These are phyloP conservation scores for Beta vulgaris DNA, from an alignment of 148 eudicot species.

Conservation along the genomic window DNA sequence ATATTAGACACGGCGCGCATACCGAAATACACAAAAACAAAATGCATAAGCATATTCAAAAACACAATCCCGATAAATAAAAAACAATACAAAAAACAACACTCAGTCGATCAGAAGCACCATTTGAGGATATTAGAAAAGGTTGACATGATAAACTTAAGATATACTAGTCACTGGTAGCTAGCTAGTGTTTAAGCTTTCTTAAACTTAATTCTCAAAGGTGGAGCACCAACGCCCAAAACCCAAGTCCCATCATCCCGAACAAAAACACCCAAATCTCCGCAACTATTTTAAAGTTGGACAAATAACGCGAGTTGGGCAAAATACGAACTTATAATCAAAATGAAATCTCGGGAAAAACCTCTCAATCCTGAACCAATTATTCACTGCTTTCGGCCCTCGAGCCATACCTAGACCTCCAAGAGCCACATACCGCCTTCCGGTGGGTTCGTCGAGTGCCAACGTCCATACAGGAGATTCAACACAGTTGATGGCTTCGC, in stretches of 20 bases:
- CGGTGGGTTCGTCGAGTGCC: background rate
- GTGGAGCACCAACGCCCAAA: constrained; percentile 38
- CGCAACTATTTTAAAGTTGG: constrained; percentile 39
- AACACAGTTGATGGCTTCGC: background rate
- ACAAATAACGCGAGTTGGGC: constrained; percentile 37
- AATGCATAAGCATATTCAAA: too few relatives aligned
- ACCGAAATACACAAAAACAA: too few relatives aligned
- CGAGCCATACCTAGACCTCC: constrained; percentile 15
- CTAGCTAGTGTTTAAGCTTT: constrained; percentile 3
- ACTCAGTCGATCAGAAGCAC: too few relatives aligned
- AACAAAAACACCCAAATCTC: constrained; percentile 37
- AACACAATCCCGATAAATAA: too few relatives aligned
- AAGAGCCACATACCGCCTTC: background rate
- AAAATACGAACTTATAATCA: constrained; percentile 45
- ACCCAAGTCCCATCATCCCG: constrained; percentile 33
- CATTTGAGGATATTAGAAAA: too few relatives aligned
- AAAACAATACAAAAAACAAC: too few relatives aligned
- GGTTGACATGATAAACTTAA: too few relatives aligned
- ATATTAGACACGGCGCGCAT: too few relatives aligned
- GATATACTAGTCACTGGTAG: too few relatives aligned
- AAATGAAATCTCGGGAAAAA: background rate
- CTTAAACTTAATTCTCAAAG: constrained; percentile 35
- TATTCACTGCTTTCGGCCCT: constrained; percentile 20
- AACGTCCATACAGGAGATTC: background rate
- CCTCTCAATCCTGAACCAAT: constrained; percentile 46